phyloP scores from a whole-genome alignment of 1,284 basidiomycete genomes.

The Vanrija sp. region DNA sequence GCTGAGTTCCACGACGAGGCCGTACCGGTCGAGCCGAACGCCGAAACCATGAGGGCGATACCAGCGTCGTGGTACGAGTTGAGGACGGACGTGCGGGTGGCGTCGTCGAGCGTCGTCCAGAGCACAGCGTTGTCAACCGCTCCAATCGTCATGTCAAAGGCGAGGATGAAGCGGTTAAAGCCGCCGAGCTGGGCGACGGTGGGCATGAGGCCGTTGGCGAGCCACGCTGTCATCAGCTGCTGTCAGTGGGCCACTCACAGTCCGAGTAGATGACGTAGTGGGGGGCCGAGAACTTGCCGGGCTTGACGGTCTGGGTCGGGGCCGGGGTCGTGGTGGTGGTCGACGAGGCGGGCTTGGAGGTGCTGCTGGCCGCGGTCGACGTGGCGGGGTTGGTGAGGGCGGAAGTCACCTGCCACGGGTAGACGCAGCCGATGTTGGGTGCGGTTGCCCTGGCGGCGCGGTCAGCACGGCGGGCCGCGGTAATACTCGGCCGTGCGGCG shows the following conservation, averaged over 20 bases:
- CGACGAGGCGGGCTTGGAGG: no score
- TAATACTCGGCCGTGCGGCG: no score
- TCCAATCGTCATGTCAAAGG: background rate
- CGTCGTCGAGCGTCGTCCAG: background rate
- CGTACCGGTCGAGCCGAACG: conserved; percentile 46
- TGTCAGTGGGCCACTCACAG: background rate
- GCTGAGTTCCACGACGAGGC: background rate
- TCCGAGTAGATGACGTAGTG: background rate
- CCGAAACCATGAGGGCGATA: conserved; percentile 51
- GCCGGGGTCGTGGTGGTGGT: no score
- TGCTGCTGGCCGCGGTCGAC: no score
- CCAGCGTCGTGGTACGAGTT: conserved; percentile 49
- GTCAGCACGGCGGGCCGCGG: no score
- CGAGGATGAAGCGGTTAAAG: background rate
- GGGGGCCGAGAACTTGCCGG: background rate
- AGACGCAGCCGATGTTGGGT: background rate
- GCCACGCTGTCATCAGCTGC: background rate
- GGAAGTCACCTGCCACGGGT: no score
- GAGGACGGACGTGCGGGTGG: conserved; percentile 24
- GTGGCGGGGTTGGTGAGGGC: no score
- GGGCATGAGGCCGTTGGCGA: background rate
- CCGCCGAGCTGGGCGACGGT: background rate
- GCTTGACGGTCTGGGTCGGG: no score
- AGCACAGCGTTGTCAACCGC: background rate
- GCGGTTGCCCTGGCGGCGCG: no score